Evolutionary conservation across 768 basidiomycete species (phyloP).

Genomic region (Hygrocybe coccinea): DNA sequence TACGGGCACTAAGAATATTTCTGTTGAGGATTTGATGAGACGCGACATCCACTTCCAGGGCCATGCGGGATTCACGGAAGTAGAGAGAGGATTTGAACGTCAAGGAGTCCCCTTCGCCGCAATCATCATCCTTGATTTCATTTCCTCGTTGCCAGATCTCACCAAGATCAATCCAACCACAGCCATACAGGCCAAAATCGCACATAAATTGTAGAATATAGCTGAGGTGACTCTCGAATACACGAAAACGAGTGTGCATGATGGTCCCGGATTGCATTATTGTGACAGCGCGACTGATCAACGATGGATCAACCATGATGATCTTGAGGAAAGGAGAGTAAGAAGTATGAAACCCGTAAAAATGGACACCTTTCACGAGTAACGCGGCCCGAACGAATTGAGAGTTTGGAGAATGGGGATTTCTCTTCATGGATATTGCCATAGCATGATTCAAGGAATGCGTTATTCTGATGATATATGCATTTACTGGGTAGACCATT

Average conservation of each 20-base stretch:
- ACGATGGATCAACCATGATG: conserved; percentile 62
- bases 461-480: conserved; percentile 63
- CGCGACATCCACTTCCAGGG: conserved; percentile 79
- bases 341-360: conserved; percentile 88
- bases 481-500: conserved; percentile 51
- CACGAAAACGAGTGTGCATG: conserved; percentile 69
- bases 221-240: conserved; percentile 88
- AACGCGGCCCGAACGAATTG: conserved; percentile 71
- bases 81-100: conserved; percentile 51
- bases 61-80: conserved; percentile 58
- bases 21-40: conserved; percentile 86
- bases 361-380: conserved; percentile 89
- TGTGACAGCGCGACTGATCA: conserved; percentile 64
- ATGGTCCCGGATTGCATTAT: conserved; percentile 80
- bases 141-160: conserved; percentile 57
- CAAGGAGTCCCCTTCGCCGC: conserved; percentile 14
- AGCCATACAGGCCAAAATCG: conserved; percentile 93
- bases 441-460: conserved; percentile 83
- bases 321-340: conserved; percentile 90
- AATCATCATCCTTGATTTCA: conserved; percentile 33
- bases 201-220: conserved; percentile 89
- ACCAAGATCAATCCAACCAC: conserved; percentile 75
- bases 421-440: conserved; percentile 71
- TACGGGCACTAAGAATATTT: conserved; percentile 54
- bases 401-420: conserved; percentile 53